These are phyloP conservation scores for Diplodia mutila DNA, from an alignment of 2,329 filamentous ascomycete species.

Conservation along the genomic window DNA sequence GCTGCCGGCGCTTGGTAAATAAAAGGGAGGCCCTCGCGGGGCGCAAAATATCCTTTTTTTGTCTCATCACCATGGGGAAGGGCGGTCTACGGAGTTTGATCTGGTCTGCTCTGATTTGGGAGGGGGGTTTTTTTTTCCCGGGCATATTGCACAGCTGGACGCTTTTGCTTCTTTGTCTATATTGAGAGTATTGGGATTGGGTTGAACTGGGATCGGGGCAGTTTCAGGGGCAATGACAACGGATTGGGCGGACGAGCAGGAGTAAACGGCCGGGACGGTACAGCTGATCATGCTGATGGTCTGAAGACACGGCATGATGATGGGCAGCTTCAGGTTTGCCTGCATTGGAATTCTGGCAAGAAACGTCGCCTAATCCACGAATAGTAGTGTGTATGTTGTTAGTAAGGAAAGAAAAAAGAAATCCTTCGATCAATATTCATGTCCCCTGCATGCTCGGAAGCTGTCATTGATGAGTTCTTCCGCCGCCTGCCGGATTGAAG, in stretches of 20 bases:
- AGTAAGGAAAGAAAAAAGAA: slow-evolving; percentile 7
- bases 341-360: slow-evolving; percentile 11
- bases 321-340: slow-evolving; percentile 1
- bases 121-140: background rate
- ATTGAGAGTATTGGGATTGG: background rate
- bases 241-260: slow-evolving; percentile 12
- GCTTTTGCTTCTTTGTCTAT: slow-evolving; percentile 19
- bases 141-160: slow-evolving; percentile 13
- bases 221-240: background rate
- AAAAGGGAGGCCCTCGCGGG: slow-evolving; percentile 19
- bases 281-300: slow-evolving; percentile 12
- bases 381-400: slow-evolving; percentile 17
- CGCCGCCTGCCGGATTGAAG: too few relatives aligned
- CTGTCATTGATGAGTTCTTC: background rate
- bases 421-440: background rate
- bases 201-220: background rate
- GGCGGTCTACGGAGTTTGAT: slow-evolving; percentile 8
- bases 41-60: slow-evolving; percentile 11
- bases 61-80: background rate
- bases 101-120: background rate
- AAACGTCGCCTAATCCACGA: slow-evolving; percentile 11
- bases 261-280: slow-evolving; percentile 12
- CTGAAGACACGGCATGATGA: slow-evolving; percentile 7
- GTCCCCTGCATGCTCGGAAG: background rate
- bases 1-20: slow-evolving; percentile 18